Evolutionary conservation across 345 rosid genomes (phyloP), one percentile per base, ranked within the genome.

Genomic region (Geranium brycei): DNA sequence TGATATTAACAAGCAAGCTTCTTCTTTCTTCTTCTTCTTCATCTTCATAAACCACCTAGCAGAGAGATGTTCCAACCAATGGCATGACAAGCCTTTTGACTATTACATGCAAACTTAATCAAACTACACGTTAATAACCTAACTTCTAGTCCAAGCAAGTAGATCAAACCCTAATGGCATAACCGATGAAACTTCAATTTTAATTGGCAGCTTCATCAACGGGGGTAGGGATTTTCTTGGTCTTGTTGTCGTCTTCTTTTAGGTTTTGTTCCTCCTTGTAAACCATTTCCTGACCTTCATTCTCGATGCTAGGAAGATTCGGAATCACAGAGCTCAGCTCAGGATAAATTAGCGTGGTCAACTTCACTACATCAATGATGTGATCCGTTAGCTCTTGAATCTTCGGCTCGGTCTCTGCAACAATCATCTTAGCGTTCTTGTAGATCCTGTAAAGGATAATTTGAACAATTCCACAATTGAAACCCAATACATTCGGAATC

Each of bases 401-500:
- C 62, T 76, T 78, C 10, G 79, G 68, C 1, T 78, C 72, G 32
- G 66, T 85, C 67, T 19, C 68, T 1, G 0, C 31, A 4, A 47
- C 64, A 32, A 62, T 77, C n/a, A 75, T 76, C 71, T 76, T 81
- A 7, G 77, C 71, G 60, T 80, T 86, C 67, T 68, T 84, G 72
- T 88, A 95, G 7, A 95, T 72, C 75, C 81, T 40, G 60, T 88
- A 95, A 57, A 95, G 96, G 31, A 80, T 19, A 91, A 87, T 91
- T 31, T 91, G 97, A 61, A 83, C 58, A 7, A 85, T 62, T 1
- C 97, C 99, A 10, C 88, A 85, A 51, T 75, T 14, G 51, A 95
- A 88, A 4, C 99, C 99, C 51, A 91, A 51, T 10, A 88, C 74
- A 32, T 91, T 95, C 55, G 97, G 97, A 60, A 95, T 60, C 97